Base-by-base conservation (phyloP, 129 eudicot species). In the Helichrysum umbraculigerum region DNA sequence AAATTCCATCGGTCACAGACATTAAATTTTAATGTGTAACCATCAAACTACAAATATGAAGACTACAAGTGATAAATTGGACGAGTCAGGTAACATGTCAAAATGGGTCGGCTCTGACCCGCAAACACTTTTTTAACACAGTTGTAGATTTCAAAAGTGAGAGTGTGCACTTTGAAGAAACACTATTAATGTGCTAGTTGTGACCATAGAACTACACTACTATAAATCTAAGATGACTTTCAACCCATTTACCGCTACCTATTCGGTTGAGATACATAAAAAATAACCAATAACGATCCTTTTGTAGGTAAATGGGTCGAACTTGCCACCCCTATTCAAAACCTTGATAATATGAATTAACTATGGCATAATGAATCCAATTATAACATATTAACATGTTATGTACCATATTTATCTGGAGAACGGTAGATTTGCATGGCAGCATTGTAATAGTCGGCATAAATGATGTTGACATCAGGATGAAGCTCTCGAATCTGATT, bases 371-470 rank as follows among this genome's bases (percentile, higher is more conserved):
- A 34, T 64, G 42, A 44, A 42, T 7, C 37, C 3, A 29, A 16
- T 1, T 32, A 64, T 64, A 64, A 30, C 59, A 69, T 21, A 25
- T 30, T 39, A 6, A 39, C 22, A 35, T 3, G 71, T 39, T 28
- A 30, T 42, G 51, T 85, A 88, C 92, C 92, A 52, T 16, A 85
- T 69, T 79, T 57, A 0, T 34, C 14, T 15, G 92, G 92, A 30
- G 78, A 74, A 5, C 20, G 67, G 41, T 70, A 88, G 42, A 88
- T 59, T 69, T 42, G 66, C 79, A 73, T 61, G 3, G 87, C 89
- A 30, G 85, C 87, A 21, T 81, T 76, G 84, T 85, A 88, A 70
- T 88, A 85, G 67, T 88, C 87, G 1, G 86, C 90, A 10, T 88
- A 85, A 15, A 81, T 72, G 66, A 88, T 72, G 67, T 14, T 74